Conservation (phyloP, 441 rosid genomes). For the Lepidium campestre region DNA sequence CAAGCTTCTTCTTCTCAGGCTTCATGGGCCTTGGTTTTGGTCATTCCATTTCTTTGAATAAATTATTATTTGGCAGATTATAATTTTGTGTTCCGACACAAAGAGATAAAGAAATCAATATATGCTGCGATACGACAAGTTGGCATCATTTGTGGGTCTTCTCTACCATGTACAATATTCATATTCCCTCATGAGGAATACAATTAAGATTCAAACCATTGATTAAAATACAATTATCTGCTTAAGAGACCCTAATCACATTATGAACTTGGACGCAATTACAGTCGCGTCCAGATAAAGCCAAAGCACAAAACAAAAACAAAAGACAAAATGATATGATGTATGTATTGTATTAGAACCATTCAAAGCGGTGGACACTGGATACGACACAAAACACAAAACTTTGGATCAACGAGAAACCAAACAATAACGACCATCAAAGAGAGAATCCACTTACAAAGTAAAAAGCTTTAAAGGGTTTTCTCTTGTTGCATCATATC, state of each 20-base stretch:
- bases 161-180: neutral
- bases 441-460: constrained; percentile 1
- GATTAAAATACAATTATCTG: constrained; percentile 1
- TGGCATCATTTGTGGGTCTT: neutral
- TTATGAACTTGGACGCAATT: constrained; percentile 26
- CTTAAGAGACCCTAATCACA: constrained; percentile 13
- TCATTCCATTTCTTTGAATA: no score
- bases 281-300: constrained; percentile 15
- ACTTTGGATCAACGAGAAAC: constrained; percentile 1
- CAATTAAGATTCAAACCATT: constrained; percentile 12
- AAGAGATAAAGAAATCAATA: neutral
- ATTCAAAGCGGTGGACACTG: constrained; percentile 26
- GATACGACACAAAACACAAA: constrained; percentile 11
- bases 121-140: neutral
- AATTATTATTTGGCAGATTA: no score
- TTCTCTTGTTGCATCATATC: constrained; percentile 5
- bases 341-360: neutral
- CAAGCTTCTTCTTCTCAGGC: no score
- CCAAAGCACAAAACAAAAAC: neutral
- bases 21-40: no score
- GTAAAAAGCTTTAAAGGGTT: neutral
- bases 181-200: neutral
- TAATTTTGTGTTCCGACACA: no score
- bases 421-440: constrained; percentile 18
- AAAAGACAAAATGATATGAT: neutral